Conservation (phyloP, 305 asterid species). For the Fraxinus floribunda region DNA sequence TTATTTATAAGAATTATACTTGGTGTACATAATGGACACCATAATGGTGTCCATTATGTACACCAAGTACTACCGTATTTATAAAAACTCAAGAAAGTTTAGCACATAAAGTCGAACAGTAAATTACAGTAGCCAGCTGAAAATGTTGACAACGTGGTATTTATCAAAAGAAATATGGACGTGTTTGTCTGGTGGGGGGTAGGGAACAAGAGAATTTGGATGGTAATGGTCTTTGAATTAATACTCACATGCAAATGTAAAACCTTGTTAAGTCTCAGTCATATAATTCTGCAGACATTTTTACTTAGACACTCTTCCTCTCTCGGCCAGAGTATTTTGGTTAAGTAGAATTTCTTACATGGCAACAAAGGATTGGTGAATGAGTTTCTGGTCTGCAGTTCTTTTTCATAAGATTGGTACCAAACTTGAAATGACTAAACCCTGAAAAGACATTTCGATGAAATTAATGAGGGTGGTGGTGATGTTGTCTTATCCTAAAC, state of each 20-base stretch:
- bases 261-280: neutral
- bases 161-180: neutral
- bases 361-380: neutral
- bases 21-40: too few species aligned
- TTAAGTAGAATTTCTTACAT: neutral
- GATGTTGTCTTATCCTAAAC: neutral
- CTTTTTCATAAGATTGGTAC: neutral
- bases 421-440: conserved; percentile 27
- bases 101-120: neutral
- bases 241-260: neutral
- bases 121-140: neutral
- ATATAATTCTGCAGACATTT: neutral
- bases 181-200: neutral
- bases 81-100: neutral
- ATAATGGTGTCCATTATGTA: too few species aligned
- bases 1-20: too few species aligned
- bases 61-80: neutral
- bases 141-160: conserved; percentile 25
- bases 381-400: neutral
- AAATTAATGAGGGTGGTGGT: neutral
- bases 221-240: neutral
- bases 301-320: neutral
- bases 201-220: neutral
- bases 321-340: neutral
- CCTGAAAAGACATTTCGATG: neutral